phyloP scores from a whole-genome alignment of 2,329 filamentous ascomycete genomes.

The Sphaerulina musiva region DNA sequence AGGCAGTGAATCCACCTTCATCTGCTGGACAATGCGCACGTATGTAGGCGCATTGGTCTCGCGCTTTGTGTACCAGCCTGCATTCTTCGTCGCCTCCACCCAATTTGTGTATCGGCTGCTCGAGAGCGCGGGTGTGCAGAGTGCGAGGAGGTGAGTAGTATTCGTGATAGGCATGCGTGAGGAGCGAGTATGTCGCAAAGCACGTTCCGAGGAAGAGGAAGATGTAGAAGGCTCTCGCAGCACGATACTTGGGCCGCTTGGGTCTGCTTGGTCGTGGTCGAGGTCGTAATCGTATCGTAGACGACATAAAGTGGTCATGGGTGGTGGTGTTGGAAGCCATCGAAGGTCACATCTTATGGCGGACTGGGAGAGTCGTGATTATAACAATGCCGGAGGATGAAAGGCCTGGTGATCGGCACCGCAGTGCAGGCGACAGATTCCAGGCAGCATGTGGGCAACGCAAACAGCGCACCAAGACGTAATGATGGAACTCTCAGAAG shows the following conservation, averaged over 20 bases:
- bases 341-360: neutral
- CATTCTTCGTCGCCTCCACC: conserved; percentile 51
- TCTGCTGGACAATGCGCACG: conserved; percentile 76
- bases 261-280: neutral
- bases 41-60: conserved; percentile 83
- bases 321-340: conserved; percentile 6
- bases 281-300: neutral
- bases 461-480: neutral
- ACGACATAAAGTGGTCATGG: neutral
- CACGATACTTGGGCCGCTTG: conserved; percentile 32
- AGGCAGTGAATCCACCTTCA: conserved; percentile 81
- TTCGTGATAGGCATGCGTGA: conserved; percentile 11
- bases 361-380: neutral
- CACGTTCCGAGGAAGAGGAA: conserved; percentile 35
- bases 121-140: conserved; percentile 8
- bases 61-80: conserved; percentile 66
- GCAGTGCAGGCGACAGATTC: conserved; percentile 1
- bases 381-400: neutral
- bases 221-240: conserved; percentile 43
- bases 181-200: conserved; percentile 22
- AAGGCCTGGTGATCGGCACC: neutral
- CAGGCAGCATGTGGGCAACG: neutral
- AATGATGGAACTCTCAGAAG: neutral
- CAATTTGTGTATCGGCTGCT: conserved; percentile 8
- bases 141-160: neutral